Conservation (phyloP, 768 basidiomycete genomes). For the Mrakia gelida region DNA sequence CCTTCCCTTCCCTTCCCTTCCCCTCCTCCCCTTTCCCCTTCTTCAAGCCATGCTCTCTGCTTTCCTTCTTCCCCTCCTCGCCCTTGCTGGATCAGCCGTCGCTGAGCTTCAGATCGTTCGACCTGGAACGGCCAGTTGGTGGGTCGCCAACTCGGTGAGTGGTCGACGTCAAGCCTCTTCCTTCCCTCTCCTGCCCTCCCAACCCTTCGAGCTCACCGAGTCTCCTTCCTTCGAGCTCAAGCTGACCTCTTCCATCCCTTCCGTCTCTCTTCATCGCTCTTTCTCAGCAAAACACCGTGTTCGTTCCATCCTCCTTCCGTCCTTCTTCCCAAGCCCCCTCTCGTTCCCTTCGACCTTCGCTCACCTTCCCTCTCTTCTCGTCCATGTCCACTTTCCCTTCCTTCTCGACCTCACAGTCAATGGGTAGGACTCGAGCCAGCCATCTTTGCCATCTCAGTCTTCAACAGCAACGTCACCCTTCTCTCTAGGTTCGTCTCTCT, state of each 20-base stretch:
- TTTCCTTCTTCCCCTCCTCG: not conserved
- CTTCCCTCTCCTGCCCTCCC: too few relatives aligned
- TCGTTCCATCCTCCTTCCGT: not conserved
- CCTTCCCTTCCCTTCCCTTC: not conserved
- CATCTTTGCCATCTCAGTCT: not conserved
- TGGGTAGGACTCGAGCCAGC: not conserved
- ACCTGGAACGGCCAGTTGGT: not conserved
- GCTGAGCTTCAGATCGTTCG: slow-evolving; percentile 1
- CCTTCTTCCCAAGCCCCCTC: not conserved
- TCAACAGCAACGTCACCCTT: not conserved
- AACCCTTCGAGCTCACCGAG: not conserved
- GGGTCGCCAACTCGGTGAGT: slow-evolving; percentile 14
- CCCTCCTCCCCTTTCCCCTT: not conserved
- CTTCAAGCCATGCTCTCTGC: too few relatives aligned
- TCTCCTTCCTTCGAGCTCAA: not conserved
- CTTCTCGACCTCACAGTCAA: too few relatives aligned
- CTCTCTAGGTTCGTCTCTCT: not conserved
- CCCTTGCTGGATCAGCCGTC: not conserved
- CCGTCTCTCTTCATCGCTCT: too few relatives aligned
- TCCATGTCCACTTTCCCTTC: too few relatives aligned
- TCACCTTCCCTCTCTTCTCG: not conserved
- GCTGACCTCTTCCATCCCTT: not conserved
- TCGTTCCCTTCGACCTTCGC: not conserved
- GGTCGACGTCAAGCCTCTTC: too few relatives aligned
- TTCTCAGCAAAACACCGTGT: not conserved